Percentiles rank a stretch among this genome's conserved stretches.
Evolutionary conservation across 805 yeast species (phyloP).

Genomic region (Yamadazyma tumulicola): DNA sequence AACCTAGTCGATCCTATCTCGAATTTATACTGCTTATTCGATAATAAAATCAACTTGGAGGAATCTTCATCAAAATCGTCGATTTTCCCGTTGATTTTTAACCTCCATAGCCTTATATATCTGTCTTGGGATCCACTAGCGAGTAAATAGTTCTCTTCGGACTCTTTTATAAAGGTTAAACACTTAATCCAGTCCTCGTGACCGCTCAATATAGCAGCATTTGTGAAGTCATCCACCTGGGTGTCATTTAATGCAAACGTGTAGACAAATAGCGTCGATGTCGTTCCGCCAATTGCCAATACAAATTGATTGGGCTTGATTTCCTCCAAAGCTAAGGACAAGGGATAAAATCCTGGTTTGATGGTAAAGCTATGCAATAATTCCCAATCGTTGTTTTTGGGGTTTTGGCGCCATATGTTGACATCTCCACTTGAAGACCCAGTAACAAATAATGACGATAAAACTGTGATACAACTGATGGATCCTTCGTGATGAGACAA

Average conservation of each 20-base stretch:
- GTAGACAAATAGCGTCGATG: conserved; percentile 50
- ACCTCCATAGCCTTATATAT: conserved; percentile 86
- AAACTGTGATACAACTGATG: conserved; percentile 51
- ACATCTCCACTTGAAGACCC: conserved; percentile 66
- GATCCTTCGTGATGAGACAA: conserved; percentile 45
- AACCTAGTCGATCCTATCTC: conserved; percentile 33
- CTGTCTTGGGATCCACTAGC: conserved; percentile 94
- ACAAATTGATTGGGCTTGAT: conserved; percentile 35
- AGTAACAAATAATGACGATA: conserved; percentile 42
- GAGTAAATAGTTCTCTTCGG: conserved; percentile 53
- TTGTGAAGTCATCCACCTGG: conserved; percentile 7
- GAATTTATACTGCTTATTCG: conserved; percentile 72
- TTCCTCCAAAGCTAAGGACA: conserved; percentile 30
- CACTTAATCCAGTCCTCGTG: conserved; percentile 97
- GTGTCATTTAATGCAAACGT: conserved; percentile 30
- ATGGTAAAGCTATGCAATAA: conserved; percentile 30
- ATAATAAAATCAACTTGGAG: conserved; percentile 49
- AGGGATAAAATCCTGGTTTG: conserved; percentile 44
- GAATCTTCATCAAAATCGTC: conserved; percentile 57
- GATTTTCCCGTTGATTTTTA: conserved; percentile 52
- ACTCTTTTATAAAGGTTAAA: conserved; percentile 52
- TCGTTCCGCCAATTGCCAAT: conserved; percentile 74
- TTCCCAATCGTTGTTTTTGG: conserved; percentile 14
- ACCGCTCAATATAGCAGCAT: conserved; percentile 65
- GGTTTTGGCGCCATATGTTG: conserved; percentile 45